Evolutionary conservation across 129 eudicot genomes (phyloP), one percentile per base, ranked within the genome.

Genomic region (Chrysanthemum lavandulifolium): DNA sequence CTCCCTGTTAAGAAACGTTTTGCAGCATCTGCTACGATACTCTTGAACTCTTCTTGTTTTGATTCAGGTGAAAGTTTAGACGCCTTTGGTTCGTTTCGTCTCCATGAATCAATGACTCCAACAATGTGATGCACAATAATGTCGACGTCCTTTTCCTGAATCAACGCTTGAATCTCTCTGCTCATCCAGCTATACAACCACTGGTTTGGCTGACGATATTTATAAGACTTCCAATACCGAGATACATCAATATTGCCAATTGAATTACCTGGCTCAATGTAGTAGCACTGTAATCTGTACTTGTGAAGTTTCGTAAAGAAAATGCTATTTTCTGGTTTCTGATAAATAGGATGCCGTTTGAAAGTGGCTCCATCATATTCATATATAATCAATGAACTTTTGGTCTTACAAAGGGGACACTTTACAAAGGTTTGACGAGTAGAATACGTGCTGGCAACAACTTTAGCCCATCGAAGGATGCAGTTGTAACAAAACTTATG

Each of bases 131-230:
- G 95, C 79, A 84, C 85, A 47, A 92, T 78, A 56, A 89, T 61
- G 27, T 89, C 95, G 45, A 89, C 92, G 55, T 92, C 95, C 81
- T 92, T 95, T 84, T 85, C 96, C 98, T 89, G 98, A 71, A 77
- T 76, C 47, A 92, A 54, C 69, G 98, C 95, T 73, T 92, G 98
- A 67, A 89, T 61, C 76, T 92, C 98, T 80, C 98, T 85, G 78
- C 73, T 92, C 52, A 81, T 74, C 98, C 96, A 92, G 59, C 71
- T 68, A 70, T 72, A 81, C 36, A 89, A 82, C 87, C 91, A 87
- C 55, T 67, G 84, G 69, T 87, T 89, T n/a, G 81, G 84, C 77
- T 83, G 95, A 68, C 82, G 82, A 82, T 87, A 92, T 67, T 89
- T 92, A 64, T 71, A 73, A 13, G 85, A 84, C 86, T 87, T 92